Conservation (phyloP, 2,329 filamentous ascomycete genomes). For the Myrmaecium sp. region DNA sequence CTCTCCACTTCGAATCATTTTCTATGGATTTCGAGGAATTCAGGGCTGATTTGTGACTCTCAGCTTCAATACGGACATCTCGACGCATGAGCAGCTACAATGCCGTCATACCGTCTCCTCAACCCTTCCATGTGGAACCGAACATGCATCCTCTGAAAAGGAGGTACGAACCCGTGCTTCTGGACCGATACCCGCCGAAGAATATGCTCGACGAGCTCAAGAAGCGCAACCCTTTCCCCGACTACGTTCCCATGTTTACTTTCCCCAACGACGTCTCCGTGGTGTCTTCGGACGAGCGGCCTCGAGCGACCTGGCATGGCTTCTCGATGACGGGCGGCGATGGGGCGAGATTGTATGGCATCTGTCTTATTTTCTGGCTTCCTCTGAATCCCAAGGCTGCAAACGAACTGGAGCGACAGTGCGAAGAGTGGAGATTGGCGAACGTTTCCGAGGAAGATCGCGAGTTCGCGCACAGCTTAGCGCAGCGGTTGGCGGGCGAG, state of each 20-base stretch:
- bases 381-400: constrained; percentile 68
- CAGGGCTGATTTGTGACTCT: constrained; percentile 13
- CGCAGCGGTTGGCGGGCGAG: constrained; percentile 72
- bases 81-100: constrained; percentile 94
- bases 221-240: constrained; percentile 72
- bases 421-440: constrained; percentile 32
- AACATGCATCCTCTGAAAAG: constrained; percentile 92
- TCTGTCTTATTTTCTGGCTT: constrained; percentile 85
- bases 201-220: constrained; percentile 64
- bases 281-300: constrained; percentile 84
- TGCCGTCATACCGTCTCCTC: constrained; percentile 85
- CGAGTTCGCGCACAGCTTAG: constrained; percentile 80
- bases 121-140: constrained; percentile 75
- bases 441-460: constrained; percentile 85
- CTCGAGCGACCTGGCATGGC: constrained; percentile 94
- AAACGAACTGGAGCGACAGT: constrained; percentile 57
- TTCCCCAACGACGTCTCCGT: constrained; percentile 98
- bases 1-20: constrained; percentile 6
- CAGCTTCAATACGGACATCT: constrained; percentile 59
- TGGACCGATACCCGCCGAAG: constrained; percentile 84
- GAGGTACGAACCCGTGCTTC: constrained; percentile 85
- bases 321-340: constrained; percentile 96
- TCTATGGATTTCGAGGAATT: constrained; percentile 3
- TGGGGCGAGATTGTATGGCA: constrained; percentile 79
- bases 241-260: constrained; percentile 98